phyloP scores from a whole-genome alignment of 371 early-diverging fungal genomes.

The Mortierella sp. region DNA sequence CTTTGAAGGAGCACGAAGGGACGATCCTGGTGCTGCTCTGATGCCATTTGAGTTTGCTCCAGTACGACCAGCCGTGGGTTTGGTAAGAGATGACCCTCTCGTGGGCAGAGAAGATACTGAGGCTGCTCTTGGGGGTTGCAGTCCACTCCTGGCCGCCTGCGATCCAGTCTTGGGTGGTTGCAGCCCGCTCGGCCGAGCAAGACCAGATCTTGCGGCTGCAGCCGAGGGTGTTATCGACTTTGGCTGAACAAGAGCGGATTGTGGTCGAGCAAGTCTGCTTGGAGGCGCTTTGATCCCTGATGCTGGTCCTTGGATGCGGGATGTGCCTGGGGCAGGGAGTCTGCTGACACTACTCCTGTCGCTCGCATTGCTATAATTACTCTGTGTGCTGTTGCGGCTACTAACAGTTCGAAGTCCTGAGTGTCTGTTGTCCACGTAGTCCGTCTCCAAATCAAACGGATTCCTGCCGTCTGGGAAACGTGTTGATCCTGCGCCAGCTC shows the following conservation, averaged over 20 bases:
- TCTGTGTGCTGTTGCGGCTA: constrained; percentile 14
- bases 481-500: constrained; percentile 9
- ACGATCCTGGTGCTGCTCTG: not conserved
- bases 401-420: constrained; percentile 13
- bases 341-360: constrained; percentile 17
- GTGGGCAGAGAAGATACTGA: not conserved
- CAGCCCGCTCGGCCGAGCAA: constrained; percentile 21
- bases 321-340: constrained; percentile 14
- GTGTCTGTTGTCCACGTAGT: constrained; percentile 23
- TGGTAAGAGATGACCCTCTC: not conserved
- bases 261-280: constrained; percentile 25
- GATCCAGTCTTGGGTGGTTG: constrained; percentile 33
- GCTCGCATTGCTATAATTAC: constrained; percentile 22
- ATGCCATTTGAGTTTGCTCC: not conserved
- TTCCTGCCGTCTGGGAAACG: constrained; percentile 38
- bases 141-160: constrained; percentile 18
- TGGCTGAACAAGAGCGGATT: constrained; percentile 19
- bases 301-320: constrained; percentile 4
- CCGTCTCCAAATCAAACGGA: constrained; percentile 34
- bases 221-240: constrained; percentile 5
- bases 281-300: constrained; percentile 28
- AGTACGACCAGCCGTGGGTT: not conserved
- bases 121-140: constrained; percentile 29
- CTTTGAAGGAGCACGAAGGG: constrained; percentile 16
- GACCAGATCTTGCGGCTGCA: constrained; percentile 17